These are phyloP conservation scores for Daedaleopsis nitida DNA, from an alignment of 768 basidiomycete species.

Conservation along the genomic window DNA sequence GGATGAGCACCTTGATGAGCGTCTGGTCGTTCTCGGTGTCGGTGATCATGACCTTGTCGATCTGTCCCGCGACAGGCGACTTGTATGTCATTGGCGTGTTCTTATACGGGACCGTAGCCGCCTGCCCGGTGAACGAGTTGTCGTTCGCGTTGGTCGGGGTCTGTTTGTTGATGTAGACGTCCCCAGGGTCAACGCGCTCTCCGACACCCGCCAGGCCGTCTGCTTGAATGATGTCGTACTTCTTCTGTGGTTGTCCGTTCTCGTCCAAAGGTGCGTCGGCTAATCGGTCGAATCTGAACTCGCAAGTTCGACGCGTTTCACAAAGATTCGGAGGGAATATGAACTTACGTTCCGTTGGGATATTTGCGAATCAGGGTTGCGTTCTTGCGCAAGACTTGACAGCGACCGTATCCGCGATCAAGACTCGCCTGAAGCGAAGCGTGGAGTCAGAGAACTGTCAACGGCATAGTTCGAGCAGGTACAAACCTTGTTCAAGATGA, in stretches of 20 bases:
- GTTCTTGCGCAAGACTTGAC: conserved; percentile 97
- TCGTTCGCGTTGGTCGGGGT: conserved; percentile 93
- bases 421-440: conserved; percentile 71
- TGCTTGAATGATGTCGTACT: conserved; percentile 87
- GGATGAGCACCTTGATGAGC: conserved; percentile 94
- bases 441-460: not conserved
- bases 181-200: conserved; percentile 88
- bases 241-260: conserved; percentile 75
- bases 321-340: conserved; percentile 4
- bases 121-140: conserved; percentile 84
- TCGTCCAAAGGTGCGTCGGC: conserved; percentile 91
- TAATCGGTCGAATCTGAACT: conserved; percentile 80
- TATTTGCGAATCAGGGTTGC: conserved; percentile 93
- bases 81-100: conserved; percentile 94
- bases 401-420: conserved; percentile 96
- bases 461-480: no score
- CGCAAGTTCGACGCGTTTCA: not conserved
- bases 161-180: conserved; percentile 97
- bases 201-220: conserved; percentile 97
- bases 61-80: conserved; percentile 87
- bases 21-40: conserved; percentile 97
- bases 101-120: conserved; percentile 84
- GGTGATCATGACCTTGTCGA: conserved; percentile 98
- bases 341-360: conserved; percentile 91
- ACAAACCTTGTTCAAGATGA: conserved; percentile 89